Percentiles rank a stretch among this genome's conserved stretches.
phyloP scores from a whole-genome alignment of 805 yeast species.

The Schwanniomyces occidentalis region DNA sequence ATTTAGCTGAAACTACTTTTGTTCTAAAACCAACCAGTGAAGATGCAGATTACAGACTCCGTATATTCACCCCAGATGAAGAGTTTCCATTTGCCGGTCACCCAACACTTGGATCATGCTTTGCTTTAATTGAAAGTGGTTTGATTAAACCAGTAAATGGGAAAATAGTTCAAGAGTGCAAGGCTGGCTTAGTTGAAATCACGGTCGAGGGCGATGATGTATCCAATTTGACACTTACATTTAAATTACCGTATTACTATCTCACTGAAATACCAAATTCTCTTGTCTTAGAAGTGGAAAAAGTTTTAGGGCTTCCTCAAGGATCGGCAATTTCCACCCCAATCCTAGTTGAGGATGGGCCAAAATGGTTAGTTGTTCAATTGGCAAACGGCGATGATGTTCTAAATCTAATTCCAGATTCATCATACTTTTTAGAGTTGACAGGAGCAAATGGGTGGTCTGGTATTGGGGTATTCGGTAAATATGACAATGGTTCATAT shows the following conservation, averaged over 20 bases:
- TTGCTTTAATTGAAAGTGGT: constrained; percentile 44
- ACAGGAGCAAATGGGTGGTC: constrained; percentile 17
- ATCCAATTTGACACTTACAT: constrained; percentile 19
- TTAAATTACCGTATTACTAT: constrained; percentile 31
- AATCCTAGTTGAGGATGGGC: constrained; percentile 43
- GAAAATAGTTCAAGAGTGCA: constrained; percentile 44
- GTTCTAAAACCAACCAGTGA: constrained; percentile 39
- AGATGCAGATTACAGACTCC: constrained; percentile 46
- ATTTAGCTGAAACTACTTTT: constrained; percentile 60
- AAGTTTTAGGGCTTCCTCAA: constrained; percentile 9
- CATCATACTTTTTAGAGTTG: constrained; percentile 16
- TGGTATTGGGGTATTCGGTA: constrained; percentile 45
- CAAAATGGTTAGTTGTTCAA: constrained; percentile 44
- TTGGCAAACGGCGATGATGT: constrained; percentile 33
- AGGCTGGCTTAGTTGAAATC: constrained; percentile 42
- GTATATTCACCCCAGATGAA: constrained; percentile 47
- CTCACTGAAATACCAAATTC: constrained; percentile 8
- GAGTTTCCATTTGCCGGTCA: constrained; percentile 68
- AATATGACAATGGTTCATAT: constrained; percentile 17
- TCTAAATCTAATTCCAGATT: constrained; percentile 31
- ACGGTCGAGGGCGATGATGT: constrained; percentile 17
- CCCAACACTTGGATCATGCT: constrained; percentile 57
- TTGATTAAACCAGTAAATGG: constrained; percentile 25
- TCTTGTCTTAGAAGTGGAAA: constrained; percentile 12
- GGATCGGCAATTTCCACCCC: constrained; percentile 18